phyloP scores from a whole-genome alignment of 352 stramenopile species.

The Pythium dissotocum region DNA sequence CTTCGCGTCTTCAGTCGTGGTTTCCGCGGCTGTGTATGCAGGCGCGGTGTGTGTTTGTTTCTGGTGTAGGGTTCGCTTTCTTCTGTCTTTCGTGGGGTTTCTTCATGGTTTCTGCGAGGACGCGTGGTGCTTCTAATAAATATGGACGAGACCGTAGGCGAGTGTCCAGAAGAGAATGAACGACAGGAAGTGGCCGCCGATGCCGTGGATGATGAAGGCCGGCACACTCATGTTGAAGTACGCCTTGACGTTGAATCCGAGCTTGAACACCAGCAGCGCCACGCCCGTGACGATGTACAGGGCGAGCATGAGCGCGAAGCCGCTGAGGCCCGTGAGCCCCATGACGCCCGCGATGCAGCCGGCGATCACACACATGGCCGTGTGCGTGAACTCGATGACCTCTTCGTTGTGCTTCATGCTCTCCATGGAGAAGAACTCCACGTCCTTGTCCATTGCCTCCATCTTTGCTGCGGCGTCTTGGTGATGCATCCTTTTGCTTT shows the following conservation, averaged over 20 bases:
- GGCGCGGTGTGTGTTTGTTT: too few relatives aligned
- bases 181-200: slow-evolving; percentile 76
- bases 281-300: slow-evolving; percentile 70
- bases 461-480: slow-evolving; percentile 35
- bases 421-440: slow-evolving; percentile 89
- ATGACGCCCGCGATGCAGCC: slow-evolving; percentile 82
- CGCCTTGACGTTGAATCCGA: slow-evolving; percentile 66
- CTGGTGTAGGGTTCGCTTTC: too few relatives aligned
- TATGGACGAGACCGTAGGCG: slow-evolving; percentile 86
- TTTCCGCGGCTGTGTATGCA: too few relatives aligned
- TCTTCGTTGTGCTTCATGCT: slow-evolving; percentile 85
- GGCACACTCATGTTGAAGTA: slow-evolving; percentile 81
- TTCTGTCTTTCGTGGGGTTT: background rate
- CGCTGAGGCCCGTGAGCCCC: slow-evolving; percentile 70
- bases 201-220: slow-evolving; percentile 68
- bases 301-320: slow-evolving; percentile 71
- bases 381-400: slow-evolving; percentile 76
- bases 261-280: slow-evolving; percentile 72
- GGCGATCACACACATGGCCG: slow-evolving; percentile 81
- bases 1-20: too few relatives aligned
- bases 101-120: background rate
- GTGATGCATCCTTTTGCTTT: too few relatives aligned
- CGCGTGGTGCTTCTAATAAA: slow-evolving; percentile 72
- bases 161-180: slow-evolving; percentile 92
- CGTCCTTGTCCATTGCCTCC: slow-evolving; percentile 69